phyloP scores from a whole-genome alignment of 2,329 filamentous ascomycete genomes.

The Stemphylium vesicarium region DNA sequence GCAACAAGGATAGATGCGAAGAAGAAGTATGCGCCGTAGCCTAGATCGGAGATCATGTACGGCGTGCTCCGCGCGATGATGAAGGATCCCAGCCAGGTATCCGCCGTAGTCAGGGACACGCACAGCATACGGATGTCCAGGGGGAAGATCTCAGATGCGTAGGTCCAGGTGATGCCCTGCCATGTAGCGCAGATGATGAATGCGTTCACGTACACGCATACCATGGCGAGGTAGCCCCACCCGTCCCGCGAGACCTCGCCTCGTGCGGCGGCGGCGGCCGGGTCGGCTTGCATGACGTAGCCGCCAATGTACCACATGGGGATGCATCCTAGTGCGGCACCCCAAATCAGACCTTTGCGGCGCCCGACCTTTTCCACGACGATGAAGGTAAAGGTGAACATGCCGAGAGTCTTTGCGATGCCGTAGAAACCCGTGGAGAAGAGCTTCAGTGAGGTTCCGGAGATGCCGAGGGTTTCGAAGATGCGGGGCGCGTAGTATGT shows the following conservation, averaged over 20 bases:
- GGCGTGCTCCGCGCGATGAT: constrained; percentile 50
- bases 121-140: constrained; percentile 51
- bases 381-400: constrained; percentile 49
- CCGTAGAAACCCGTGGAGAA: constrained; percentile 62
- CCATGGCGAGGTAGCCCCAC: constrained; percentile 61
- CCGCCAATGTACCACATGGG: constrained; percentile 61
- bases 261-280: constrained; percentile 51
- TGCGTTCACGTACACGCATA: constrained; percentile 62
- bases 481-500: constrained; percentile 49
- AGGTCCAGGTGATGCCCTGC: constrained; percentile 53
- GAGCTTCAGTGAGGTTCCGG: constrained; percentile 48
- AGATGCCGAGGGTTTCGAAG: constrained; percentile 55
- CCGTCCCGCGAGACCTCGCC: constrained; percentile 54
- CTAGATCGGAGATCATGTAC: constrained; percentile 47
- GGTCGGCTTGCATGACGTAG: constrained; percentile 61
- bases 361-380: constrained; percentile 51
- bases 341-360: constrained; percentile 54
- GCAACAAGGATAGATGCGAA: constrained; percentile 40
- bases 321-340: constrained; percentile 56
- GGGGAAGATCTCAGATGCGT: constrained; percentile 58
- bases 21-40: constrained; percentile 51
- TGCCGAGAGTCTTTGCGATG: constrained; percentile 48
- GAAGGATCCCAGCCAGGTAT: constrained; percentile 50
- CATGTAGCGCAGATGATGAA: constrained; percentile 59
- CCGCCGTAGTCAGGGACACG: constrained; percentile 48